Conservation (phyloP, 2,329 filamentous ascomycete species). For the Fusarium penzigii region DNA sequence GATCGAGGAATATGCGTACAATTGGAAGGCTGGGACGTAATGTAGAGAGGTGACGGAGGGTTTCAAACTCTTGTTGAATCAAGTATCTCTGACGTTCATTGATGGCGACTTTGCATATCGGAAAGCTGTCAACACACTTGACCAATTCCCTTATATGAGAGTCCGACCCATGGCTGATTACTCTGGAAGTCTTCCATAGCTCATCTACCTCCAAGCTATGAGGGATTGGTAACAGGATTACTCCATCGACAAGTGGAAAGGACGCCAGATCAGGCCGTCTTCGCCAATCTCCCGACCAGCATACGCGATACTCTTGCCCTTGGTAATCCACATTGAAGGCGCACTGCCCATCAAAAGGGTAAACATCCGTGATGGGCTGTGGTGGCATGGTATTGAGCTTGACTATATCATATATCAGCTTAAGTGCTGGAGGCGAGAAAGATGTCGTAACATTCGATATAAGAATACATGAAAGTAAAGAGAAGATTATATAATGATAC, state of each 20-base stretch:
- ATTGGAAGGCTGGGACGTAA: neutral
- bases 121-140: slow-evolving; percentile 2
- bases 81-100: neutral
- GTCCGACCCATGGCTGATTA: neutral
- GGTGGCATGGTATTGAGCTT: slow-evolving; percentile 24
- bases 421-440: too few relatives aligned
- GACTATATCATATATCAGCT: too few relatives aligned
- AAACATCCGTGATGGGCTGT: slow-evolving; percentile 32
- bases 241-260: neutral
- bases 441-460: too few relatives aligned
- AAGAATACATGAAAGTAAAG: too few relatives aligned
- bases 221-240: neutral
- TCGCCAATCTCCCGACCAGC: slow-evolving; percentile 4
- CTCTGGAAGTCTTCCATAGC: neutral
- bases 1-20: neutral
- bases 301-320: slow-evolving; percentile 1
- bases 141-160: slow-evolving; percentile 1
- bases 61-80: neutral
- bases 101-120: slow-evolving; percentile 6
- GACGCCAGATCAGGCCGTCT: neutral
- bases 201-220: neutral
- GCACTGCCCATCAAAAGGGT: slow-evolving; percentile 25
- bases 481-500: too few relatives aligned
- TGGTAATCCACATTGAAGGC: neutral
- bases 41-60: neutral